A percentile compares a stretch with the other conserved stretches of the same genome.
Conservation (phyloP, 192 early-diverging fungal genomes). For the Rhizophlyctis rosea region DNA sequence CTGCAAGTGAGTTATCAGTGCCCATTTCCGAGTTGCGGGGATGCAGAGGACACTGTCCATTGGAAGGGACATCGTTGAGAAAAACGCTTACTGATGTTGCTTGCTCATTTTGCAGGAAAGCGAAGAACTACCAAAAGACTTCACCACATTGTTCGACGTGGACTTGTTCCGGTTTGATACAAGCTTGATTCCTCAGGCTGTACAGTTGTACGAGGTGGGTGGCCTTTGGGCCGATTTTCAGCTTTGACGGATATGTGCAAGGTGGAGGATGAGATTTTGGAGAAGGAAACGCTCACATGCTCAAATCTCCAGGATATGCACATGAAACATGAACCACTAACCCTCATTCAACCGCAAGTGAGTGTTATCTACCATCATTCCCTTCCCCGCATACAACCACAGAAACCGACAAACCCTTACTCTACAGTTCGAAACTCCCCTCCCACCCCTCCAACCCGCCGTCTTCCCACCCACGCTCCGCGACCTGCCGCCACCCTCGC, state of each 20-base stretch:
- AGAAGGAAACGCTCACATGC: too few species aligned
- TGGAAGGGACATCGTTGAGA: neutral
- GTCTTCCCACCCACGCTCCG: constrained; percentile 54
- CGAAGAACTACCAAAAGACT: constrained; percentile 65
- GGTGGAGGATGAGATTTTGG: too few species aligned
- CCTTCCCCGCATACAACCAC: too few species aligned
- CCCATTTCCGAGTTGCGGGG: too few species aligned
- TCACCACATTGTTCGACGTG: constrained; percentile 57
- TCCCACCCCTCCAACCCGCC: constrained; percentile 58
- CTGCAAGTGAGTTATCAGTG: constrained; percentile 39
- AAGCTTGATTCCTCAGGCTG: constrained; percentile 43
- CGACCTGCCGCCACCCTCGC: constrained; percentile 55
- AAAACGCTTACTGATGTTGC: too few species aligned
- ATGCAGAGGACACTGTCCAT: too few species aligned
- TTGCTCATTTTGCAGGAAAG: too few species aligned
- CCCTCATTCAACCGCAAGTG: constrained; percentile 61
- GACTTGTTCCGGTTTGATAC: constrained; percentile 58
- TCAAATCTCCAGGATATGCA: constrained; percentile 33
- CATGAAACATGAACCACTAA: constrained; percentile 54
- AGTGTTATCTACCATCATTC: neutral
- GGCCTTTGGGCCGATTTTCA: constrained; percentile 4
- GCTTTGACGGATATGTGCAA: too few species aligned
- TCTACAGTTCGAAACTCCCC: constrained; percentile 60
- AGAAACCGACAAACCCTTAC: neutral
- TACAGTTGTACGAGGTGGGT: constrained; percentile 48